phyloP scores from a whole-genome alignment of 768 basidiomycete genomes.

The Dendrothele bispora region DNA sequence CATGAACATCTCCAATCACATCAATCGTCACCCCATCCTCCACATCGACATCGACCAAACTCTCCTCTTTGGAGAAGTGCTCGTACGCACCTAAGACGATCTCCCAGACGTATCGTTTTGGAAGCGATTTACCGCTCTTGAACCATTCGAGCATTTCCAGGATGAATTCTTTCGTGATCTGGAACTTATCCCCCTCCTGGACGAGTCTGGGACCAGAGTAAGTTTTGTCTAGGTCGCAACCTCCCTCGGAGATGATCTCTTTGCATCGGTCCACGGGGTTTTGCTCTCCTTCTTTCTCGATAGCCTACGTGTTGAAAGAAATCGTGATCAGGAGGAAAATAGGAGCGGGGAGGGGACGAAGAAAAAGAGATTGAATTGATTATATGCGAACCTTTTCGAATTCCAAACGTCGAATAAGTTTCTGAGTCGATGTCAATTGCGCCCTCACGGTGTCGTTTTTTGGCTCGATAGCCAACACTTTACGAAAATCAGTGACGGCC shows the following conservation, averaged over 20 bases:
- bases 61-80: constrained; percentile 74
- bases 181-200: constrained; percentile 63
- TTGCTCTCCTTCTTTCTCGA: constrained; percentile 90
- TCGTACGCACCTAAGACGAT: constrained; percentile 87
- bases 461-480: constrained; percentile 80
- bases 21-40: constrained; percentile 82
- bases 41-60: constrained; percentile 74
- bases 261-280: constrained; percentile 70
- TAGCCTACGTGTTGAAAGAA: constrained; percentile 55
- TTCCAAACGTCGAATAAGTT: constrained; percentile 84
- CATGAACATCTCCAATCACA: constrained; percentile 96
- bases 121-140: constrained; percentile 90
- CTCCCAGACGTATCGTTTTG: constrained; percentile 92
- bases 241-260: constrained; percentile 80
- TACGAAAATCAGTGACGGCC: constrained; percentile 88
- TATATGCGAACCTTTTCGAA: constrained; percentile 79
- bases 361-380: neutral
- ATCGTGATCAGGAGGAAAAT: neutral
- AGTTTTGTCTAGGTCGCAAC: constrained; percentile 71
- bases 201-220: constrained; percentile 77
- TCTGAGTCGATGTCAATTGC: constrained; percentile 87
- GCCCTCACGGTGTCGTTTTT: constrained; percentile 76
- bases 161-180: constrained; percentile 78
- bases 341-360: neutral
- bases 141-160: constrained; percentile 88